These are phyloP conservation scores for Candida cerambycidarum DNA, from an alignment of 805 yeast species.

Conservation along the genomic window DNA sequence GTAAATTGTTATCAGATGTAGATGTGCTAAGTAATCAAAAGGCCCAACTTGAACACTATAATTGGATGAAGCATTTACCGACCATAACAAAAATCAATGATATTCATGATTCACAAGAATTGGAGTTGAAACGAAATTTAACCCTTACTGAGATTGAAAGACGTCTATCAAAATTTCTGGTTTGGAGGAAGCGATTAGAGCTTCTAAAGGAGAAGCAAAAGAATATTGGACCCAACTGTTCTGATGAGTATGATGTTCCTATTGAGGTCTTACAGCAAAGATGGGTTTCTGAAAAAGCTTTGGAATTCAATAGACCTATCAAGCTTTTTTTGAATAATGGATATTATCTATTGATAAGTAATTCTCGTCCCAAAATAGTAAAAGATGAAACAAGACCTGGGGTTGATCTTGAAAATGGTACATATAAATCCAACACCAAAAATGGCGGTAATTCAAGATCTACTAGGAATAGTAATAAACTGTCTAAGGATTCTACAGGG, in stretches of 20 bases:
- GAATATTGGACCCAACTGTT: conserved; percentile 12
- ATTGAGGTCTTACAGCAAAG: conserved; percentile 22
- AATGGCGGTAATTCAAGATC: no score
- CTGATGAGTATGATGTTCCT: conserved; percentile 20
- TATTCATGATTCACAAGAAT: conserved; percentile 47
- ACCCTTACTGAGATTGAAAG: conserved; percentile 50
- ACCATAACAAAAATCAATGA: conserved; percentile 52
- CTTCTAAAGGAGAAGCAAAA: conserved; percentile 26
- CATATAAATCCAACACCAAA: no score
- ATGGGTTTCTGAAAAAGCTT: conserved; percentile 24
- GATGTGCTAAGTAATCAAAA: conserved; percentile 51
- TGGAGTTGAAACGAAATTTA: conserved; percentile 48
- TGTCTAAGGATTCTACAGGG: no score
- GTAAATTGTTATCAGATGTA: conserved; percentile 53
- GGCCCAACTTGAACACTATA: conserved; percentile 37
- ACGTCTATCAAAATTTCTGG: conserved; percentile 35
- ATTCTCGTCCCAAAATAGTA: conserved; percentile 21
- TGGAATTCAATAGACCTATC: conserved; percentile 35
- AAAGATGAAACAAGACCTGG: conserved; percentile 2
- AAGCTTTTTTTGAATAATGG: conserved; percentile 39
- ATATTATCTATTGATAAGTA: conserved; percentile 35
- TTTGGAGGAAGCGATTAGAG: conserved; percentile 37
- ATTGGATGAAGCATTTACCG: conserved; percentile 49
- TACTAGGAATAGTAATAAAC: not conserved
- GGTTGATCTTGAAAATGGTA: not conserved